These are phyloP conservation scores for Psilocybe azurescens DNA, from an alignment of 768 basidiomycete species.

Conservation along the genomic window DNA sequence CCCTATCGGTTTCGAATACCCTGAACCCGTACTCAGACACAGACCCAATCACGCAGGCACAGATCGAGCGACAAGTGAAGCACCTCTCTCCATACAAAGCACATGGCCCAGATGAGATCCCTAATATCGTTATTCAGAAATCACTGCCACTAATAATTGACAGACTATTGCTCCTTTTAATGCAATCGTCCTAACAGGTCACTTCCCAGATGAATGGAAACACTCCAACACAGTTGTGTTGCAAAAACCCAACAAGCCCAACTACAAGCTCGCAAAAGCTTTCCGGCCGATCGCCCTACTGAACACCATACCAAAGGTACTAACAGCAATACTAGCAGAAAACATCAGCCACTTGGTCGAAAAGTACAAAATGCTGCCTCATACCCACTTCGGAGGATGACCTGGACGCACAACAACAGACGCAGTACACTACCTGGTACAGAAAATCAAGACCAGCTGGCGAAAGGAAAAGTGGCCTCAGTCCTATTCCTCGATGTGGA, in stretches of 20 bases:
- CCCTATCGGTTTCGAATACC: slow-evolving; percentile 2
- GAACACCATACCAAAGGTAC: slow-evolving; percentile 34
- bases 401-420: slow-evolving; percentile 44
- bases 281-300: slow-evolving; percentile 43
- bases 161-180: slow-evolving; percentile 22
- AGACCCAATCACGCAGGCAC: background rate
- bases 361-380: slow-evolving; percentile 35
- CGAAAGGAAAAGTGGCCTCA: slow-evolving; percentile 34
- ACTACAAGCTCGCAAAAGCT: slow-evolving; percentile 38
- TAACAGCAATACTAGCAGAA: slow-evolving; percentile 27
- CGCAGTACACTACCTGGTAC: slow-evolving; percentile 35
- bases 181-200: slow-evolving; percentile 11
- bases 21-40: slow-evolving; percentile 10
- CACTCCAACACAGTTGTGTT: slow-evolving; percentile 33
- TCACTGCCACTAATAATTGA: slow-evolving; percentile 10
- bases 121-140: slow-evolving; percentile 27
- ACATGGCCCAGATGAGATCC: slow-evolving; percentile 30
- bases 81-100: slow-evolving; percentile 21
- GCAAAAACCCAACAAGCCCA: slow-evolving; percentile 37
- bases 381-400: slow-evolving; percentile 41
- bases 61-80: slow-evolving; percentile 4
- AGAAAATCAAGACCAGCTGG: slow-evolving; percentile 44
- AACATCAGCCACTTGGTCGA: slow-evolving; percentile 31
- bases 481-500: slow-evolving; percentile 47
- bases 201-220: slow-evolving; percentile 19